These are phyloP conservation scores for Kalanchoe fedtschenkoi DNA, from an alignment of 164 flowering plant genomes.

Conservation along the genomic window DNA sequence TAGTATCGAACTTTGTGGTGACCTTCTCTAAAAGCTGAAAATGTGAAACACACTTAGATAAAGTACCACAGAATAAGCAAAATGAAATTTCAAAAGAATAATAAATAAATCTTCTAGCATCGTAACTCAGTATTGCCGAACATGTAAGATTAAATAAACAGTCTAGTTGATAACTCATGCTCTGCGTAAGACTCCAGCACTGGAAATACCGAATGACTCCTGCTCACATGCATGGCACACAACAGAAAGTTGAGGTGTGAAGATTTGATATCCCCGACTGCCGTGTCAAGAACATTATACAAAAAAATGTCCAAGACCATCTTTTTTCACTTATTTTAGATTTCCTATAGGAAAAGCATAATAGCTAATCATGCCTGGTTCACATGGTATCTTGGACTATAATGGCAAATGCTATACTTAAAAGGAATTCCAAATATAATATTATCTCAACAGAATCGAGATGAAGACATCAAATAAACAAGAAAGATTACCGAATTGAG, in stretches of 20 bases:
- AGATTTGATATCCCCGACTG: neutral
- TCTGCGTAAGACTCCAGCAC: neutral
- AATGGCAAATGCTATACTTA: neutral
- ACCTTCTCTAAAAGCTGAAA: conserved; percentile 77
- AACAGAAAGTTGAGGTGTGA: neutral
- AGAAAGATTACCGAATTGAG: conserved; percentile 47
- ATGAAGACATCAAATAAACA: neutral
- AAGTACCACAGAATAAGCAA: neutral
- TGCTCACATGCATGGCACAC: neutral
- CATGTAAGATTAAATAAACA: neutral
- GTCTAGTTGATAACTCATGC: neutral
- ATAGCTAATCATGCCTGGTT: neutral
- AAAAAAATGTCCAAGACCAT: neutral
- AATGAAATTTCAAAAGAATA: neutral
- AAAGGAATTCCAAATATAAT: neutral
- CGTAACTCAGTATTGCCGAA: neutral
- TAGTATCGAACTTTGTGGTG: conserved; percentile 50
- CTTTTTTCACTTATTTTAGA: neutral
- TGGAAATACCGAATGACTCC: neutral
- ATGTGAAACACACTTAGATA: conserved; percentile 9
- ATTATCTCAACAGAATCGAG: neutral
- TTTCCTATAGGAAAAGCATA: neutral
- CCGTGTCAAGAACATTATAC: neutral
- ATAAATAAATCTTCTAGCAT: neutral
- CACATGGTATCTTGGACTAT: neutral